A percentile compares a stretch with the other conserved stretches of the same genome.
Evolutionary conservation across 78 protist species (phyloP).

Genomic region (Kipferlia bialata): DNA sequence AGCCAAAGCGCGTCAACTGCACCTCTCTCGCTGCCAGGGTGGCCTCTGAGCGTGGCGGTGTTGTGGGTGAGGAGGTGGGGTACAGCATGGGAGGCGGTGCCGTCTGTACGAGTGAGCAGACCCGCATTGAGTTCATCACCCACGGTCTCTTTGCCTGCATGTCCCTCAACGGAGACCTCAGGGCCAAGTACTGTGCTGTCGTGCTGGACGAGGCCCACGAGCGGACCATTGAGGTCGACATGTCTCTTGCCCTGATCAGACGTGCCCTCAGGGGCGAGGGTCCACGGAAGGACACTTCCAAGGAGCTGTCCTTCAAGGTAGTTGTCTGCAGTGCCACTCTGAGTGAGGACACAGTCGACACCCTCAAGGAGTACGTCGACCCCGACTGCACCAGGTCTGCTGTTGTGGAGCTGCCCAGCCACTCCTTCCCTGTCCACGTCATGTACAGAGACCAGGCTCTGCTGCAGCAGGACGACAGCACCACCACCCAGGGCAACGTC

Average conservation of each 20-base stretch:
- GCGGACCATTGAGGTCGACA: background rate
- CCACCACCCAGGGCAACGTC: too few relatives aligned
- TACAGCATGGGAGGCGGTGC: background rate
- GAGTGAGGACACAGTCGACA: too few relatives aligned
- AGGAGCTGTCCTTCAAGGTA: too few relatives aligned
- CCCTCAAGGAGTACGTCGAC: background rate
- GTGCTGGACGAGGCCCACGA: background rate
- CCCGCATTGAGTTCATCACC: background rate
- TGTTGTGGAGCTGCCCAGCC: background rate
- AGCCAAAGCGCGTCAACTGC: background rate
- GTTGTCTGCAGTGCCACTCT: too few relatives aligned
- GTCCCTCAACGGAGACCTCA: background rate
- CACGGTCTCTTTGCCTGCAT: background rate
- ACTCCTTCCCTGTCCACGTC: too few relatives aligned
- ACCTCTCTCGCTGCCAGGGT: background rate
- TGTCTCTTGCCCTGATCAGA: background rate
- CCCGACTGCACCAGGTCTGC: background rate
- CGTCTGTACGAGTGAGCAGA: background rate
- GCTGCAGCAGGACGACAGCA: too few relatives aligned
- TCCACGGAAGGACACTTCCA: background rate
- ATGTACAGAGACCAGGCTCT: too few relatives aligned
- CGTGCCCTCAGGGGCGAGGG: too few relatives aligned
- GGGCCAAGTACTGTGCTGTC: background rate
- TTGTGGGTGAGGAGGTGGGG: constrained; percentile 1
- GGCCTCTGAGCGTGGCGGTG: background rate